These are phyloP conservation scores for Phytophthora macrochlamydospora DNA, from an alignment of 352 stramenopile species.

Conservation along the genomic window DNA sequence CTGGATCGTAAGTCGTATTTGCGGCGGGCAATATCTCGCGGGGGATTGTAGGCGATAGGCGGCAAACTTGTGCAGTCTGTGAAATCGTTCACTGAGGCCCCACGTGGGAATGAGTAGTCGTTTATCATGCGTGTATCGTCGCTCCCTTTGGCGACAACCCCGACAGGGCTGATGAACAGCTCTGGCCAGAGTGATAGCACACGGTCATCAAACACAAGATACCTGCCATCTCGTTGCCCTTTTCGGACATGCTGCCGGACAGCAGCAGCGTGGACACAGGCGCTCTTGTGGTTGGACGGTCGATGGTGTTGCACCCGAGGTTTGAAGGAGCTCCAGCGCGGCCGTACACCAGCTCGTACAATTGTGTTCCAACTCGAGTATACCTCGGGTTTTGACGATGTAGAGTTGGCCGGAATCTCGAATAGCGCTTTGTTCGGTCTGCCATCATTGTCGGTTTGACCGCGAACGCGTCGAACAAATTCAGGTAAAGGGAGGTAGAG, in stretches of 20 bases:
- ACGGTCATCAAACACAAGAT: not conserved
- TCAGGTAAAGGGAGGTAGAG: not conserved
- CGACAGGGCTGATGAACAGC: slow-evolving; percentile 7
- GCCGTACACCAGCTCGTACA: not conserved
- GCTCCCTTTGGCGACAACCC: not conserved
- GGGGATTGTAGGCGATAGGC: not conserved
- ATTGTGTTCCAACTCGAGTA: not conserved
- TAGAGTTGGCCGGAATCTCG: not conserved
- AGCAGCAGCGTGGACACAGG: not conserved
- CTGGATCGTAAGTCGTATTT: slow-evolving; percentile 1
- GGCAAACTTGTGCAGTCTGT: slow-evolving; percentile 1
- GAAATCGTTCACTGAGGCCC: slow-evolving; percentile 7
- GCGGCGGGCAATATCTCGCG: slow-evolving; percentile 8
- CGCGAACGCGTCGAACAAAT: not conserved
- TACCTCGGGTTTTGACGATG: not conserved
- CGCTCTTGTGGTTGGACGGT: not conserved
- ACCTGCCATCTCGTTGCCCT: not conserved
- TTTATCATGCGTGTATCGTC: slow-evolving; percentile 6
- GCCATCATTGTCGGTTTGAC: not conserved
- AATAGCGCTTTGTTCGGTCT: slow-evolving; percentile 1
- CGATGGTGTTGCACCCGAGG: not conserved
- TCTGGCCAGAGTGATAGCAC: slow-evolving; percentile 1
- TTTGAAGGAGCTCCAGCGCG: not conserved
- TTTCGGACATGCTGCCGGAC: not conserved
- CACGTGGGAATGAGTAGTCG: slow-evolving; percentile 10